Evolutionary conservation across 2,329 filamentous ascomycete genomes (phyloP).

Genomic region (Colletotrichum sp.): DNA sequence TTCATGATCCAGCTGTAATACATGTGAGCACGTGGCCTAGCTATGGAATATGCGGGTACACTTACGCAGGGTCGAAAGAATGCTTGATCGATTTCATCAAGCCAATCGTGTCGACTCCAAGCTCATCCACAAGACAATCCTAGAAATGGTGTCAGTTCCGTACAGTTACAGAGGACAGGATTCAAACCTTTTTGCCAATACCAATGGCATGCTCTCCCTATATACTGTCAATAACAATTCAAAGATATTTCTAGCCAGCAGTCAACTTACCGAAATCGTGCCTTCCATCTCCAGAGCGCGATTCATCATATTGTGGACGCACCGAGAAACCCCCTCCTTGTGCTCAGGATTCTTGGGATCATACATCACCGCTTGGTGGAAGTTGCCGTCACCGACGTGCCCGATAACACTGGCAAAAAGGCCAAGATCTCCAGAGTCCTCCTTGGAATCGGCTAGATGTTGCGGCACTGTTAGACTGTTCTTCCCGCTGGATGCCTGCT

Average conservation of each 20-base stretch:
- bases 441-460: slow-evolving; percentile 62
- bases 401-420: slow-evolving; percentile 71
- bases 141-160: not conserved
- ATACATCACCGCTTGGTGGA: slow-evolving; percentile 59
- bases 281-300: slow-evolving; percentile 73
- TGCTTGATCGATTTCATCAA: slow-evolving; percentile 70
- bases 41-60: not conserved
- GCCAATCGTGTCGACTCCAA: slow-evolving; percentile 65
- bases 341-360: slow-evolving; percentile 56
- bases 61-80: slow-evolving; percentile 61
- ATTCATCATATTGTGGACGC: slow-evolving; percentile 73
- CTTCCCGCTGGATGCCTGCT: not conserved
- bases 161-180: slow-evolving; percentile 21
- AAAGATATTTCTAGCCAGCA: slow-evolving; percentile 34
- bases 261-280: slow-evolving; percentile 61
- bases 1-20: slow-evolving; percentile 65
- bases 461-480: rapidly evolving
- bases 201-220: slow-evolving; percentile 73
- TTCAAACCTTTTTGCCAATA: slow-evolving; percentile 71
- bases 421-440: slow-evolving; percentile 65
- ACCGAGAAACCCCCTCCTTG: slow-evolving; percentile 51
- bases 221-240: not conserved
- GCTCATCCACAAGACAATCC: slow-evolving; percentile 63
- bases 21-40: not conserved
- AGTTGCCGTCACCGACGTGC: slow-evolving; percentile 78